Conservation (phyloP, 164 flowering plant species). For the Malania oleifera region DNA sequence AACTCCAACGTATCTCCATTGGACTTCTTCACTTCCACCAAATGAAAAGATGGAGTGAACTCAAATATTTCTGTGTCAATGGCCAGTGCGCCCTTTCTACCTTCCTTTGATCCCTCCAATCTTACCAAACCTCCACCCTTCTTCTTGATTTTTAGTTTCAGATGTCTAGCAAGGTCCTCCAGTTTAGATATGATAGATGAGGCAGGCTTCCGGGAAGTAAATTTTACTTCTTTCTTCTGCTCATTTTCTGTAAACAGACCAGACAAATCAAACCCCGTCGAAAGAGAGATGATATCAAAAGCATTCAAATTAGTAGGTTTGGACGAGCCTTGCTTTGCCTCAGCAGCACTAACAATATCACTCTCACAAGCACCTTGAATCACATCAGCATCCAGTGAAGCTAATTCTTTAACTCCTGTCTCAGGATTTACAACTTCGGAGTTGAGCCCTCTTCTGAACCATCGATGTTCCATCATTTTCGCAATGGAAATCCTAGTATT, state of each 20-base stretch:
- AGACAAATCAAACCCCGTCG: slow-evolving; percentile 45
- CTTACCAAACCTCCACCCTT: slow-evolving; percentile 42
- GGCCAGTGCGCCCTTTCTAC: slow-evolving; percentile 23
- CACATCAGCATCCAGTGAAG: slow-evolving; percentile 10
- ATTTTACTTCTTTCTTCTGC: slow-evolving; percentile 27
- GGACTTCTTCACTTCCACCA: slow-evolving; percentile 36
- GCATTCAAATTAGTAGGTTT: slow-evolving; percentile 37
- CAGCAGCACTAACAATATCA: neutral
- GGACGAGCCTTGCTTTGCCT: slow-evolving; percentile 6
- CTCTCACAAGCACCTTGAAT: neutral
- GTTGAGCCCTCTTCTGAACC: slow-evolving; percentile 40
- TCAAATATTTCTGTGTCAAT: slow-evolving; percentile 40
- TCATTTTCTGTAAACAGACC: slow-evolving; percentile 37
- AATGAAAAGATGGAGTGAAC: slow-evolving; percentile 25
- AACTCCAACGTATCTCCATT: slow-evolving; percentile 38
- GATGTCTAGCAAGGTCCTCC: slow-evolving; percentile 29
- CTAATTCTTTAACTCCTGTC: slow-evolving; percentile 9
- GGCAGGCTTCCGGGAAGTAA: slow-evolving; percentile 32
- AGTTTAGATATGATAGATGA: slow-evolving; percentile 35
- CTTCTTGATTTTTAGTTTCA: slow-evolving; percentile 29
- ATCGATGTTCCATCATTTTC: slow-evolving; percentile 33
- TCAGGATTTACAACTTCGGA: slow-evolving; percentile 1
- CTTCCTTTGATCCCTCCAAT: slow-evolving; percentile 25
- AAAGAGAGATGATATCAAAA: slow-evolving; percentile 49
- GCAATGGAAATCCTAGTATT: slow-evolving; percentile 33